Base-by-base conservation (phyloP, 163 green algal genomes). In the Chlorella variabilis region DNA sequence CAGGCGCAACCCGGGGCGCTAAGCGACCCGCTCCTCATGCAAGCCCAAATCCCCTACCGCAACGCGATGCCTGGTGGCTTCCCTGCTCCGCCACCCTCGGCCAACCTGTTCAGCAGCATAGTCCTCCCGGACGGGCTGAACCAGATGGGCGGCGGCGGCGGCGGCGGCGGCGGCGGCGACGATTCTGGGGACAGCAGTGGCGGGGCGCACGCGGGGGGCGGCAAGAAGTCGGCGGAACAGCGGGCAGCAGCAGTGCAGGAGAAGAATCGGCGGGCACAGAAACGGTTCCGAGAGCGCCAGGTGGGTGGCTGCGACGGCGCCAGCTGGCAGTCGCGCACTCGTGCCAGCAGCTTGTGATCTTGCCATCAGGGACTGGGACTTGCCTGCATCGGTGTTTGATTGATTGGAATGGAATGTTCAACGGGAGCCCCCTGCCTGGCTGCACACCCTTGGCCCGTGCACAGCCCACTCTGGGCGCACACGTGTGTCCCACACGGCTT, bases 221-320 rank as follows among this genome's bases (percentile, higher is more conserved):
- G 36, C 29, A 66, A 81, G n/a, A 81, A 65, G n/a, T 42, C 58
- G 7, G 59, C 84, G 8, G 83, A 83, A n/a, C 58, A 78, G 66
- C 81, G 71, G 5, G 63, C 51, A n/a, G 45, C 63, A 9, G 77
- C 83, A 27, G 81, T 92, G 15, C 89, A 92, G 75, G 89, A 92
- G 77, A 92, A 92, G 76, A 92, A 92, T 73, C 51, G 89, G 41
- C 80, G 87, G 9, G 89, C 89, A 48, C 89, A 92, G 69, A 92
- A 90, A 87, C 86, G 89, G 6, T 92, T 92, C 75, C 83, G 89
- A 8, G 89, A 92, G 48, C 68, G 89, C 2, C 87, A 88, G 61
- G 78, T 71, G 54, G 4, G 63, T n/a, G n/a, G n/a, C n/a, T n/a
- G n/a, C n/a, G n/a, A n/a, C n/a, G n/a, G n/a, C n/a, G n/a, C n/a